Conservation (phyloP, 2,329 filamentous ascomycete genomes). For the Aspergillus bombycis region DNA sequence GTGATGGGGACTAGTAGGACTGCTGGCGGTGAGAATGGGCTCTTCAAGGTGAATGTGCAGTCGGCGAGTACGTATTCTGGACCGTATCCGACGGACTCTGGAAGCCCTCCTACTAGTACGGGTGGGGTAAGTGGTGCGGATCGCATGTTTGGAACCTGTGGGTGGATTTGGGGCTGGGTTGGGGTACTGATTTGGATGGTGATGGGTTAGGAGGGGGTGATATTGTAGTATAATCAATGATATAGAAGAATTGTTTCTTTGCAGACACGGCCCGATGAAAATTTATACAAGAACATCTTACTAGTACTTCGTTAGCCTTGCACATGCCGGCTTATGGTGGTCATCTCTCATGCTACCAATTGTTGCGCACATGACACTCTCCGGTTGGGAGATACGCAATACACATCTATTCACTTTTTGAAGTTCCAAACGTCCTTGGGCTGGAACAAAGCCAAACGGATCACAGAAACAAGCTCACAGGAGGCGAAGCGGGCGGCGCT, state of each 20-base stretch:
- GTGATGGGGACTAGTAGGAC: slow-evolving; percentile 43
- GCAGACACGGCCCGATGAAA: neutral
- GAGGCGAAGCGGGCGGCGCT: slow-evolving; percentile 16
- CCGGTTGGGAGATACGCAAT: slow-evolving; percentile 26
- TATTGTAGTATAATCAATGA: neutral
- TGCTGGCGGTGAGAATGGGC: slow-evolving; percentile 24
- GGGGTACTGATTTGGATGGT: slow-evolving; percentile 9
- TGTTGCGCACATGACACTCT: slow-evolving; percentile 24
- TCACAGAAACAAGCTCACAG: slow-evolving; percentile 22
- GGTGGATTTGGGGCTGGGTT: neutral
- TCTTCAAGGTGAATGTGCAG: slow-evolving; percentile 38
- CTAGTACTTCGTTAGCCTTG: slow-evolving; percentile 1
- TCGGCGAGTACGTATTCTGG: slow-evolving; percentile 23
- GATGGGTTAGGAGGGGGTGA: neutral
- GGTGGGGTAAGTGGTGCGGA: neutral
- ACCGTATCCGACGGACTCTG: slow-evolving; percentile 15
- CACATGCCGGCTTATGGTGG: slow-evolving; percentile 22
- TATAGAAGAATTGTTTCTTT: slow-evolving; percentile 2
- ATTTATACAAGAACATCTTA: slow-evolving; percentile 1
- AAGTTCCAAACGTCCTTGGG: slow-evolving; percentile 21
- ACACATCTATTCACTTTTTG: slow-evolving; percentile 32
- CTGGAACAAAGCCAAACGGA: slow-evolving; percentile 25
- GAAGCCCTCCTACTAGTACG: neutral
- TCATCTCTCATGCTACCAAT: slow-evolving; percentile 33
- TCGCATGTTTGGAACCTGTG: neutral